phyloP scores from a whole-genome alignment of 2,329 filamentous ascomycete species.

The Coniochaeta hoffmannii region DNA sequence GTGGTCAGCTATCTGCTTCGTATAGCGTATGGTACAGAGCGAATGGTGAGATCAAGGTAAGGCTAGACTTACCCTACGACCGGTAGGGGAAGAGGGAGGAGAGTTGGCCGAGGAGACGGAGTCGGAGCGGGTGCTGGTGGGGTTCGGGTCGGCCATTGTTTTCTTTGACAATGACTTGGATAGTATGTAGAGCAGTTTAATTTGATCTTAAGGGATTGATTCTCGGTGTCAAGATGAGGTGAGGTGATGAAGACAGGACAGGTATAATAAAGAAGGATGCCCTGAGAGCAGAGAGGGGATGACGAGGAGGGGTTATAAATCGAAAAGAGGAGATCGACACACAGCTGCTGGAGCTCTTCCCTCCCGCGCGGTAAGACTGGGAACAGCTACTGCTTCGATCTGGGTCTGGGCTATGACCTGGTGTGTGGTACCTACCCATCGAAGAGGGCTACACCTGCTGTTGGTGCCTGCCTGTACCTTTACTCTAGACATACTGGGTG shows the following conservation, averaged over 20 bases:
- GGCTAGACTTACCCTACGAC: background rate
- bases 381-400: background rate
- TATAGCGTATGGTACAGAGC: background rate
- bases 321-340: background rate
- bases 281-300: no score
- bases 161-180: background rate
- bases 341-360: no score
- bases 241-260: background rate
- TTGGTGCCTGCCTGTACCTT: background rate
- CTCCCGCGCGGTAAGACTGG: background rate
- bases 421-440: background rate
- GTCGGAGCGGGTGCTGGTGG: conserved; percentile 9
- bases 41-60: background rate
- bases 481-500: background rate
- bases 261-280: no score
- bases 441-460: background rate
- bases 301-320: conserved; percentile 1
- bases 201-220: no score
- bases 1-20: background rate
- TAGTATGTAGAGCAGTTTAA: background rate
- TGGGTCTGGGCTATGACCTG: background rate
- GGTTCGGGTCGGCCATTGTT: background rate
- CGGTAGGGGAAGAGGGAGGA: background rate
- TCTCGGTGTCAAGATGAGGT: no score
- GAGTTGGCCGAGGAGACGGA: conserved; percentile 17